phyloP scores from a whole-genome alignment of 202 grass and related monocot genomes.

The Miscanthus sacchariflorus region DNA sequence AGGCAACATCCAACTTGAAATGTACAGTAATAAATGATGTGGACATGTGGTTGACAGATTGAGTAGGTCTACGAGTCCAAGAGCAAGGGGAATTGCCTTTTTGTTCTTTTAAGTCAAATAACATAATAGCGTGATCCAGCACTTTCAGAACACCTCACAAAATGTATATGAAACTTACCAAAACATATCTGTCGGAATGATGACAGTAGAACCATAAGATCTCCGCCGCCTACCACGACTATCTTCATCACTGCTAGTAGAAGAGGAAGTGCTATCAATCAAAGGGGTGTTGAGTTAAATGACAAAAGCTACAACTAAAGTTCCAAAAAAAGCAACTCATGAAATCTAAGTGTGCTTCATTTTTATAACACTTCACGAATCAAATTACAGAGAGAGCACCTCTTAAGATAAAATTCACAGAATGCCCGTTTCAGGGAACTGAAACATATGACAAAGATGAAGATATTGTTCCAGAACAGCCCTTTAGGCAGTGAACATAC shows the following conservation, averaged over 20 bases:
- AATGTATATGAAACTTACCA: constrained; percentile 69
- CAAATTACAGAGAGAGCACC: neutral
- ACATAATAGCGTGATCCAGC: neutral
- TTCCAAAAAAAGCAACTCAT: neutral
- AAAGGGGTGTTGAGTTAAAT: constrained; percentile 40
- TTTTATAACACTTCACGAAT: neutral
- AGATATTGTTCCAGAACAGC: neutral
- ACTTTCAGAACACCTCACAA: neutral
- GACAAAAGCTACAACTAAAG: constrained; percentile 13
- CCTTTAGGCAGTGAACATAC: constrained; percentile 1
- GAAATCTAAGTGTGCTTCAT: neutral
- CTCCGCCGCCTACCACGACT: constrained; percentile 68
- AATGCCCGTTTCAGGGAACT: constrained; percentile 8
- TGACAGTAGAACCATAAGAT: constrained; percentile 75
- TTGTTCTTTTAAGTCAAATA: constrained; percentile 29
- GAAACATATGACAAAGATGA: constrained; percentile 27
- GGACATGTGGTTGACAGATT: neutral
- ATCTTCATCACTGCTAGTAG: constrained; percentile 78
- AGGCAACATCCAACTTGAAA: constrained; percentile 15
- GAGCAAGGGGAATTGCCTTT: neutral
- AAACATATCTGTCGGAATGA: constrained; percentile 90
- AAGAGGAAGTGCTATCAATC: constrained; percentile 55
- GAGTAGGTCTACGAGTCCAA: neutral
- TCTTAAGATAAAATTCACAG: neutral
- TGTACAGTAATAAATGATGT: constrained; percentile 4